Evolutionary conservation across 129 eudicot species (phyloP).

Genomic region (Helianthus tuberosus): DNA sequence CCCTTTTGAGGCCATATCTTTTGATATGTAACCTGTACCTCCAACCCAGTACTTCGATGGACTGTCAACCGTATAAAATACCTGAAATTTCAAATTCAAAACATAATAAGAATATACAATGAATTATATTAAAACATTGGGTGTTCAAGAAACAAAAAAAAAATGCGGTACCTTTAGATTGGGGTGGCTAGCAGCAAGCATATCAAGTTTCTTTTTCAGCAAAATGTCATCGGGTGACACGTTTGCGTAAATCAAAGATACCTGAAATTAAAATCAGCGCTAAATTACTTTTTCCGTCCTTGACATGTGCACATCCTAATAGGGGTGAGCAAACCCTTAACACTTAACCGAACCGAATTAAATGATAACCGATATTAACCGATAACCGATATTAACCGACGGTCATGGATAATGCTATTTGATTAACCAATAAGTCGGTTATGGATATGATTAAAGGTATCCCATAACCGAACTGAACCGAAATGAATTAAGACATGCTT

Average conservation of each 20-base stretch:
- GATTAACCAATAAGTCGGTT: too few species aligned
- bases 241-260: slow-evolving; percentile 84
- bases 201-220: slow-evolving; percentile 89
- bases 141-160: not conserved
- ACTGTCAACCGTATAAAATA: slow-evolving; percentile 88
- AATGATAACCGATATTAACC: too few species aligned
- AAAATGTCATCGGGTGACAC: slow-evolving; percentile 98
- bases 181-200: slow-evolving; percentile 89
- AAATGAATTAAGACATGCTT: too few species aligned
- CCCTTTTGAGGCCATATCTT: slow-evolving; percentile 93
- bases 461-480: too few species aligned
- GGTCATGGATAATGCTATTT: too few species aligned
- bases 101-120: not conserved
- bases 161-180: slow-evolving; percentile 69
- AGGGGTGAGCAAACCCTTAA: too few species aligned
- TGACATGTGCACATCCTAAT: not conserved
- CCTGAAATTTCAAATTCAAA: slow-evolving; percentile 33
- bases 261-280: slow-evolving; percentile 45
- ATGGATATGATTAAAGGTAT: too few species aligned
- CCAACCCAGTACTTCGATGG: slow-evolving; percentile 92
- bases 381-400: too few species aligned
- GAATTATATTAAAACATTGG: not conserved
- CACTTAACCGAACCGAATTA: too few species aligned
- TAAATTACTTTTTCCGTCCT: not conserved
- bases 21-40: slow-evolving; percentile 83